Evolutionary conservation across 345 rosid species (phyloP).

Genomic region (Camelina laxa): DNA sequence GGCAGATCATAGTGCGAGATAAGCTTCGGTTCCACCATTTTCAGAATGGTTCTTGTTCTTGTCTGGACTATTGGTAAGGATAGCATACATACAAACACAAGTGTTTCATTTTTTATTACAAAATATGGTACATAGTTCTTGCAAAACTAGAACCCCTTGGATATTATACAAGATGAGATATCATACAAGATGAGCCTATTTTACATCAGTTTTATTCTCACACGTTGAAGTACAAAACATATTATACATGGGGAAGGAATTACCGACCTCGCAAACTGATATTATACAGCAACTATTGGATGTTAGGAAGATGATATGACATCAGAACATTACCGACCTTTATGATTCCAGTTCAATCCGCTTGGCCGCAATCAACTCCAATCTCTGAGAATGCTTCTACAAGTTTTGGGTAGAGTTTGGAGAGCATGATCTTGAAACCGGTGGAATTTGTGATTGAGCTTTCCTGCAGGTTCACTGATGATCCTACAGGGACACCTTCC

Average conservation of each 20-base stretch:
- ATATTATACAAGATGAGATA: conserved; percentile 31
- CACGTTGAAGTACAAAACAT: conserved; percentile 32
- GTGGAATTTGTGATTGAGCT: conserved; percentile 58
- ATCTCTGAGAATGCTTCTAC: conserved; percentile 67
- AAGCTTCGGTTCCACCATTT: conserved; percentile 82
- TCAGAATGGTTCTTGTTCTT: conserved; percentile 70
- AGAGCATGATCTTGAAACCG: conserved; percentile 97
- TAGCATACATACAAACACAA: conserved; percentile 21
- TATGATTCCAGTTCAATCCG: conserved; percentile 38
- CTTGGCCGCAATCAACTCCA: conserved; percentile 71
- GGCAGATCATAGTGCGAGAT: conserved; percentile 77
- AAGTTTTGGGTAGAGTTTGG: conserved; percentile 81
- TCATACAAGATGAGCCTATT: conserved; percentile 37
- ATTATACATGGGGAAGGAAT: conserved; percentile 35
- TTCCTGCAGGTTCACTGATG: conserved; percentile 45
- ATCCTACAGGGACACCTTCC: conserved; percentile 72
- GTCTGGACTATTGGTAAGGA: conserved; percentile 72
- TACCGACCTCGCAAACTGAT: conserved; percentile 27
- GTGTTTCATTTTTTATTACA: conserved; percentile 30
- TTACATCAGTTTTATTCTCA: conserved; percentile 43
- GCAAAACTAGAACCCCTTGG: conserved; percentile 13
- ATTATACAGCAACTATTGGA: conserved; percentile 39
- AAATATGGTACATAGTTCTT: conserved; percentile 36
- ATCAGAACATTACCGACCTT: conserved; percentile 4
- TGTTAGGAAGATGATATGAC: conserved; percentile 33